Evolutionary conservation across 139 green algal species (phyloP).

Genomic region (Klebsormidium nitens): DNA sequence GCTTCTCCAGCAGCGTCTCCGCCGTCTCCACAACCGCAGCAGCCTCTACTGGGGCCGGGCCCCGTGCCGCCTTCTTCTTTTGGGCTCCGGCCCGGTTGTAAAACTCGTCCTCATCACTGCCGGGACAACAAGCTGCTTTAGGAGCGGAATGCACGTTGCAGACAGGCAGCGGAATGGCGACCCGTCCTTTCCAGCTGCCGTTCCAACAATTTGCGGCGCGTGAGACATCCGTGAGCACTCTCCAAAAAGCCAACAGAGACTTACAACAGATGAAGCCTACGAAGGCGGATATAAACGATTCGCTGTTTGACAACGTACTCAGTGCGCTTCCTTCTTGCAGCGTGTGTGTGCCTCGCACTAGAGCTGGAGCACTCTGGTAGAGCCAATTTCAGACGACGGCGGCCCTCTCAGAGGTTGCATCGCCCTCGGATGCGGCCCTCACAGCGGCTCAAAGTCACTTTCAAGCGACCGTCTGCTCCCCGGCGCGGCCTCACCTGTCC

Average conservation of each 20-base stretch:
- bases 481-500: neutral
- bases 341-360: neutral
- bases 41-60: neutral
- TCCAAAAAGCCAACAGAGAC: neutral
- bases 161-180: neutral
- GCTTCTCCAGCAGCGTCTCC: constrained; percentile 34
- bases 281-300: too few species aligned
- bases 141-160: neutral
- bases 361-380: neutral
- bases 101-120: constrained; percentile 43
- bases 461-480: neutral
- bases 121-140: neutral
- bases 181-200: neutral
- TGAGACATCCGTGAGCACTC: neutral
- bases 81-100: constrained; percentile 26
- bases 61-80: neutral
- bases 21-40: constrained; percentile 35
- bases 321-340: neutral
- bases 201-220: neutral
- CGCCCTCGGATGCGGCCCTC: neutral
- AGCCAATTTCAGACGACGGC: too few species aligned
- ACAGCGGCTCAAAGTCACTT: neutral
- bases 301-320: too few species aligned
- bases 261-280: neutral
- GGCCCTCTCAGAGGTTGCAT: too few species aligned